These are phyloP conservation scores for Diaporthe batatas DNA, from an alignment of 2,329 filamentous ascomycete species.

Conservation along the genomic window DNA sequence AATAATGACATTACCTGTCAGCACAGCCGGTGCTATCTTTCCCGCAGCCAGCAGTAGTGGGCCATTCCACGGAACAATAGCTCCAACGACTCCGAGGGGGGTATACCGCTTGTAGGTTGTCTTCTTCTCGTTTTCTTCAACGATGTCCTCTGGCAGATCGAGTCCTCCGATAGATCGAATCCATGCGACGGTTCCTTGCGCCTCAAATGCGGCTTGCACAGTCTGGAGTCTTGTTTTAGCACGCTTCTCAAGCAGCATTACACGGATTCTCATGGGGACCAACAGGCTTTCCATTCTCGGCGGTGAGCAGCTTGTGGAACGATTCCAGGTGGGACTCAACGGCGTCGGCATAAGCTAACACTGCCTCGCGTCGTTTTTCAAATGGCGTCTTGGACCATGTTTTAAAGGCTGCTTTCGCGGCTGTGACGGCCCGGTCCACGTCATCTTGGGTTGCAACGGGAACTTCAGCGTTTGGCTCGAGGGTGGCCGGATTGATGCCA, in stretches of 20 bases:
- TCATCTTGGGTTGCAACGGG: constrained; percentile 17
- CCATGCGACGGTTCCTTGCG: background rate
- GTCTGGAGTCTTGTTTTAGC: background rate
- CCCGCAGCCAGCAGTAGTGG: background rate
- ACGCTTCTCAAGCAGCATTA: background rate
- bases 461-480: background rate
- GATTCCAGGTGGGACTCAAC: background rate
- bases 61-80: background rate
- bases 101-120: background rate
- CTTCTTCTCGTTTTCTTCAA: background rate
- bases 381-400: constrained; percentile 17
- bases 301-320: background rate
- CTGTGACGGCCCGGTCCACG: background rate
- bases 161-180: background rate
- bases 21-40: background rate
- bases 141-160: background rate
- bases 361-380: background rate
- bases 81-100: background rate
- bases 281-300: constrained; percentile 9
- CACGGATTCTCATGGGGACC: background rate
- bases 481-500: constrained; percentile 17
- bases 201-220: background rate
- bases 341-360: constrained; percentile 17
- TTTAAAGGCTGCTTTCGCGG: constrained; percentile 7
- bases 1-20: background rate